phyloP scores from a whole-genome alignment of 164 flowering plant species.

The Chloranthus sessilifolius region DNA sequence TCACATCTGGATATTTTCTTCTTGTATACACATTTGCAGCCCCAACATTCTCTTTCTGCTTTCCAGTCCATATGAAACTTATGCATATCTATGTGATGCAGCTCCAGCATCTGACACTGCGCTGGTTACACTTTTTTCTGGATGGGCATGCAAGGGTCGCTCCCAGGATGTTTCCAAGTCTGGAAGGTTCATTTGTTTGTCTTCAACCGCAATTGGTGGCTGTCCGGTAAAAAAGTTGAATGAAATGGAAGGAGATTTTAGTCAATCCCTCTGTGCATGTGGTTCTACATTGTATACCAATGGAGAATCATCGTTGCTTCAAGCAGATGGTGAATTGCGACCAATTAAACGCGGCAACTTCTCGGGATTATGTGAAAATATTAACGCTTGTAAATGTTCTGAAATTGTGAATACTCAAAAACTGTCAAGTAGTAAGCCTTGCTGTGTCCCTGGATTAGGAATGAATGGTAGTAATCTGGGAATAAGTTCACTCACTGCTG shows the following conservation, averaged over 20 bases:
- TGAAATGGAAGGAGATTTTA: constrained; percentile 21
- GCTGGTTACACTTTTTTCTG: constrained; percentile 79
- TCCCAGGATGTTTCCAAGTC: constrained; percentile 20
- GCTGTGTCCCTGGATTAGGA: constrained; percentile 89
- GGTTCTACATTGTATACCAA: constrained; percentile 20
- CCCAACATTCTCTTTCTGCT: too few relatives aligned
- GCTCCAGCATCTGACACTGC: constrained; percentile 85
- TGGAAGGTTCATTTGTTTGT: constrained; percentile 39
- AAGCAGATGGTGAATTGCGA: constrained; percentile 29
- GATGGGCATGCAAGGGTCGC: constrained; percentile 96
- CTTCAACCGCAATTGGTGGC: constrained; percentile 50
- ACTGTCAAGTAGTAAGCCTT: constrained; percentile 37
- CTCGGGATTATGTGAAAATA: constrained; percentile 17
- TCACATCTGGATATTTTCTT: neutral
- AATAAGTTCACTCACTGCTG: constrained; percentile 47
- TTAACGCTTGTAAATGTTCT: constrained; percentile 9
- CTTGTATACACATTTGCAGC: too few relatives aligned
- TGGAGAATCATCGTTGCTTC: constrained; percentile 10
- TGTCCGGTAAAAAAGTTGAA: constrained; percentile 41
- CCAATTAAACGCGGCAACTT: constrained; percentile 44
- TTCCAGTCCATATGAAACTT: constrained; percentile 7
- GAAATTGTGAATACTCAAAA: constrained; percentile 20
- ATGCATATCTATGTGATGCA: constrained; percentile 28
- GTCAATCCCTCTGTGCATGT: constrained; percentile 29
- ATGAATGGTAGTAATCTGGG: constrained; percentile 53